Evolutionary conservation across 2,329 filamentous ascomycete species (phyloP).

Genomic region (Huntiella moniliformis): DNA sequence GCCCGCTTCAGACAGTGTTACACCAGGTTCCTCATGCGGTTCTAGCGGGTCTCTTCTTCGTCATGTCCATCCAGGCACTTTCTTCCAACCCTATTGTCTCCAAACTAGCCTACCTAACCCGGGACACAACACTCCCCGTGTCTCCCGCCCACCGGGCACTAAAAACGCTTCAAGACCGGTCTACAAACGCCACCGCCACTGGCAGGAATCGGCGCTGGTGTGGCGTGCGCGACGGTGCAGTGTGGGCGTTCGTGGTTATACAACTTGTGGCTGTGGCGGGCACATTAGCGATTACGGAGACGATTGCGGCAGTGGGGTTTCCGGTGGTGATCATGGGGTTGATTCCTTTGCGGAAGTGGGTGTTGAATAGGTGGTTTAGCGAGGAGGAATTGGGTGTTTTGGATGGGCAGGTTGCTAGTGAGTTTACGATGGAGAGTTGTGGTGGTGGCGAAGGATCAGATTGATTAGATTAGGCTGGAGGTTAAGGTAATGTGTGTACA

Average conservation of each 20-base stretch:
- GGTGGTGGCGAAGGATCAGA: constrained; percentile 28
- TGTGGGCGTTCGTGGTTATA: constrained; percentile 53
- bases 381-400: constrained; percentile 40
- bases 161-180: neutral
- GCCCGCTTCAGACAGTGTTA: constrained; percentile 52
- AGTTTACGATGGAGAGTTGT: constrained; percentile 59
- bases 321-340: constrained; percentile 54
- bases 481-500: no score
- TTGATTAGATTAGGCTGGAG: neutral
- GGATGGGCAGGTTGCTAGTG: constrained; percentile 56
- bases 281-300: constrained; percentile 70
- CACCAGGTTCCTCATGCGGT: constrained; percentile 66
- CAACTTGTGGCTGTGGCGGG: constrained; percentile 55
- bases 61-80: constrained; percentile 67
- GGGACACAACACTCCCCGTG: constrained; percentile 28
- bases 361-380: constrained; percentile 44
- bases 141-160: neutral
- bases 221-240: constrained; percentile 31
- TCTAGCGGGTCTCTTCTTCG: constrained; percentile 64
- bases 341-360: constrained; percentile 44
- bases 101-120: constrained; percentile 51
- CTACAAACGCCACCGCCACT: neutral
- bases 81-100: constrained; percentile 58
- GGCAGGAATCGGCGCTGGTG: neutral
- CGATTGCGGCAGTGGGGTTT: constrained; percentile 65